Evolutionary conservation across 495 filamentous ascomycete species (phyloP), one percentile per base, ranked within the genome.

Genomic region (Penicillium antarcticum): DNA sequence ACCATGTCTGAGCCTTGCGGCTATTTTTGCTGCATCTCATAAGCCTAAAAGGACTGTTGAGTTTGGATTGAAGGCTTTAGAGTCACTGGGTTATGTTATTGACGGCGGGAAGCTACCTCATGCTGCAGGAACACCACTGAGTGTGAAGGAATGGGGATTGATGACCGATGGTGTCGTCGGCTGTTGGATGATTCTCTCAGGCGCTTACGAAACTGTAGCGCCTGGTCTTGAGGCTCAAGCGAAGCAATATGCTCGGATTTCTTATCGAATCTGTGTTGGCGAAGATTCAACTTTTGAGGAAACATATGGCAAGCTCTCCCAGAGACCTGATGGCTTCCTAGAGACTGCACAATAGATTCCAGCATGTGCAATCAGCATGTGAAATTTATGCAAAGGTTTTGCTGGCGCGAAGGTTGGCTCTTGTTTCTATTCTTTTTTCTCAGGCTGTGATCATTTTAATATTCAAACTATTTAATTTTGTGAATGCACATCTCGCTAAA

Each of bases 121-220:
- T 37, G 23, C n/a, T 11, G 12, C 58, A n/a, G 54, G 47, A 5
- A 24, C 26, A 23, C 19, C 41, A 17, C 38, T 74, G 16, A 38
- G 62, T 54, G 68, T 80, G 33, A 53, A 68, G 58, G 57, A 66
- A 53, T 79, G 76, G 75, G 76, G 76, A 3, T 6, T 66, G 14
- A 52, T 68, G 51, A 43, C 24, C 10, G 60, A 73, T 9, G 8
- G n/a, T 11, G 34, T 64, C 6, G 42, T 76, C 6, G 53, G 49
- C 2, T 63, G 58, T 18, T 77, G 75, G 72, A 63, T 69, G 53
- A 35, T 53, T 45, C 62, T n/a, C 77, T 50, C 48, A 12, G 5
- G 24, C 1, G 52, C 54, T n/a, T 77, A 74, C 59, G 16, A 19
- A 3, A 10, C 38, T 6, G 12, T 72, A 1, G 66, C 62, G 5